These are phyloP conservation scores for Phytophthora quininea DNA, from an alignment of 352 stramenopile genomes.

Conservation along the genomic window DNA sequence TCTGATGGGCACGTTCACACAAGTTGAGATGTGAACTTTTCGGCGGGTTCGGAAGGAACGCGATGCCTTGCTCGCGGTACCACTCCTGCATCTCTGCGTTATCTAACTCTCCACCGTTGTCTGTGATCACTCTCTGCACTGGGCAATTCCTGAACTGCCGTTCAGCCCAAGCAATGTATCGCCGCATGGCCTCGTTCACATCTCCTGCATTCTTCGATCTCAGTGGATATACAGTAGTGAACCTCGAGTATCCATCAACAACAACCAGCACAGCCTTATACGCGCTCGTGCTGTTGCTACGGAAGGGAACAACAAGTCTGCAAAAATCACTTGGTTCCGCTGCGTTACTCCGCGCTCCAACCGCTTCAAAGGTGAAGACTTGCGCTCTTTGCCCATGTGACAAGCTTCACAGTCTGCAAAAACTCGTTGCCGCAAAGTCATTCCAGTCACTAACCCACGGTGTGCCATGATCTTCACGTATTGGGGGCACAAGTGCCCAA, in stretches of 20 bases:
- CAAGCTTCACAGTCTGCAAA: constrained; percentile 5
- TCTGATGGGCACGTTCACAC: too few species aligned
- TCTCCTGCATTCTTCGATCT: constrained; percentile 4
- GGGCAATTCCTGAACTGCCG: too few species aligned
- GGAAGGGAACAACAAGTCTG: constrained; percentile 3
- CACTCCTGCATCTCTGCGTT: too few species aligned
- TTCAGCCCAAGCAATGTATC: too few species aligned
- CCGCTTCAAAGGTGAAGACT: background rate
- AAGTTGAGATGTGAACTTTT: too few species aligned
- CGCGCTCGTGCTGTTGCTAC: background rate
- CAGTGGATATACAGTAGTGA: constrained; percentile 12
- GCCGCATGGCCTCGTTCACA: too few species aligned
- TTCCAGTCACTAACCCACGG: background rate
- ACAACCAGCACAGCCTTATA: constrained; percentile 8
- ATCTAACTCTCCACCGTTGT: too few species aligned
- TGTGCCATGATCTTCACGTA: constrained; percentile 8
- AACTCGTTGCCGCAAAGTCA: background rate
- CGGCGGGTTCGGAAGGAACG: too few species aligned
- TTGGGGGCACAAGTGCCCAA: constrained; percentile 11
- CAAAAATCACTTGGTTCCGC: constrained; percentile 10
- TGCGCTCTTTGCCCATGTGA: constrained; percentile 8
- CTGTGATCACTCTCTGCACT: too few species aligned
- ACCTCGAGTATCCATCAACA: constrained; percentile 6
- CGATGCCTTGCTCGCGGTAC: too few species aligned
- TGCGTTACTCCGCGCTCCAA: constrained; percentile 3